Percentiles rank a stretch among this genome's conserved stretches.
These are phyloP conservation scores for Eucalyptus erythrocorys DNA, from an alignment of 345 rosid genomes.

Conservation along the genomic window DNA sequence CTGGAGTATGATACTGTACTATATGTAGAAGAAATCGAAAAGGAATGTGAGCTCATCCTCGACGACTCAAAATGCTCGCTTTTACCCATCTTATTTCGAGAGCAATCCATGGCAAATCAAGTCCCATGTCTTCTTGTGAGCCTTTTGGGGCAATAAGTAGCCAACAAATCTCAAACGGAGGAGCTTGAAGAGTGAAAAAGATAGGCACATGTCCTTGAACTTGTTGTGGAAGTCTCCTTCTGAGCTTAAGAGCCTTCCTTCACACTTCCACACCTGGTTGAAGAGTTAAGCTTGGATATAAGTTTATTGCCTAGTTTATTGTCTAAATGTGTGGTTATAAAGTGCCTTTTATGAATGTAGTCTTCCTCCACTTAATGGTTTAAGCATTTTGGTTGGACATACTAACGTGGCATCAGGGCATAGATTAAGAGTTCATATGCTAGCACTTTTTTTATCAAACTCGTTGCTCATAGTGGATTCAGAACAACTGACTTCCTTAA, in stretches of 20 bases:
- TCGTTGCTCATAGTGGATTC: background rate
- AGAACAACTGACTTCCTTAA: no score
- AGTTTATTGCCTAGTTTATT: background rate
- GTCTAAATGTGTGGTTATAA: no score
- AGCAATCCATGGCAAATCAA: background rate
- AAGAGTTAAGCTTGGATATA: background rate
- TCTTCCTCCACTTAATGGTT: background rate
- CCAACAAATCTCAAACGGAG: background rate
- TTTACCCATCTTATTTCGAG: background rate
- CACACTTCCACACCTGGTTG: background rate
- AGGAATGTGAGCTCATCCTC: background rate
- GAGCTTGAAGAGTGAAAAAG: background rate
- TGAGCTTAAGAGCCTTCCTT: background rate
- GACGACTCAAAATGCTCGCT: background rate
- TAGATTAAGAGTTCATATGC: background rate
- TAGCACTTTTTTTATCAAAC: background rate
- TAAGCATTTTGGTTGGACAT: no score
- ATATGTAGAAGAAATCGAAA: background rate
- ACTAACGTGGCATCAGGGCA: no score
- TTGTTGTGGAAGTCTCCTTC: background rate
- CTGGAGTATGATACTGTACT: background rate
- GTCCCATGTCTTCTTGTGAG: background rate
- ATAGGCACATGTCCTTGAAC: background rate
- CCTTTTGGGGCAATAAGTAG: background rate
- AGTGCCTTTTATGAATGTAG: no score